Evolutionary conservation across 2,329 filamentous ascomycete genomes (phyloP).

Genomic region (Ophiostoma perfectum): DNA sequence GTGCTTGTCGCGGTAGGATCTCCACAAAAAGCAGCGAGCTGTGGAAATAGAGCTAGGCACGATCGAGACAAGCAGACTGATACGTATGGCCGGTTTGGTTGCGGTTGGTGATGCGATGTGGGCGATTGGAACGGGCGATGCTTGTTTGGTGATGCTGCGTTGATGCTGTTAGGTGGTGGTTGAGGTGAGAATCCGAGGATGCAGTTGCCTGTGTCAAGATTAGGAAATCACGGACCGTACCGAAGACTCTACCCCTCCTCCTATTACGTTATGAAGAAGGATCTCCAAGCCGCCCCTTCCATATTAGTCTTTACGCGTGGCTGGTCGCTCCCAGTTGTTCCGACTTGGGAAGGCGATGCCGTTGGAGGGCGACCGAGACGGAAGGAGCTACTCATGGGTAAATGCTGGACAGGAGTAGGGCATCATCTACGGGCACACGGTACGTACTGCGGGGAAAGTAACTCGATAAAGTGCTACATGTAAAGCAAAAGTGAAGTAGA

Average conservation of each 20-base stretch:
- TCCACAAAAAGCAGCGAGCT: slow-evolving; percentile 17
- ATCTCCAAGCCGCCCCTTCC: slow-evolving; percentile 2
- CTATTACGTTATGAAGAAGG: too few relatives aligned
- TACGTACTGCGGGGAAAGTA: slow-evolving; percentile 1
- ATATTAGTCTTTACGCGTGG: not conserved
- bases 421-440: not conserved
- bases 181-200: not conserved
- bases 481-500: too few relatives aligned
- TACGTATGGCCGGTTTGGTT: not conserved
- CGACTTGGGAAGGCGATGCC: slow-evolving; percentile 5
- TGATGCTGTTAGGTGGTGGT: too few relatives aligned
- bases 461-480: not conserved
- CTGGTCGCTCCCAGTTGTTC: not conserved
- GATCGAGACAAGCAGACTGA: slow-evolving; percentile 2
- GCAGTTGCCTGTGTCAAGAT: not conserved
- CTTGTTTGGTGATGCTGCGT: not conserved
- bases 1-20: not conserved
- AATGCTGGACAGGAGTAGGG: not conserved
- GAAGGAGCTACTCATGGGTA: not conserved
- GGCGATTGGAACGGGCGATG: not conserved
- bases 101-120: slow-evolving; percentile 6
- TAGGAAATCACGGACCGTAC: slow-evolving; percentile 3
- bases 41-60: slow-evolving; percentile 5
- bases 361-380: slow-evolving; percentile 5
- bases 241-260: not conserved